Evolutionary conservation across 2,329 filamentous ascomycete genomes (phyloP), one percentile per base, ranked within the genome.

Genomic region (Harringtonia aguacate): DNA sequence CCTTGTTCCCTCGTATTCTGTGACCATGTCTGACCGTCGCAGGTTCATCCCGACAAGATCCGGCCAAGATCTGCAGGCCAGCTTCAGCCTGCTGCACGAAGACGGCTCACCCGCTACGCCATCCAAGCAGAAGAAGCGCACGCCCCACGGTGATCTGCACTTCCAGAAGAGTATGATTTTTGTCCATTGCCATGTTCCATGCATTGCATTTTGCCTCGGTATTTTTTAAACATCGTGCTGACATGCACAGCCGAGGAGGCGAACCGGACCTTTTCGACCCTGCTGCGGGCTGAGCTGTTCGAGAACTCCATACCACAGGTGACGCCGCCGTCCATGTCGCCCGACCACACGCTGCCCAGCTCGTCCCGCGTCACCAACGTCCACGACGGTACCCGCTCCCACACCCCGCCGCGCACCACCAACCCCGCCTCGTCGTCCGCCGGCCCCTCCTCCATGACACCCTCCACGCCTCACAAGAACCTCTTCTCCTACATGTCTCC

Each of bases 381-480:
- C n/a, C 60, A 76, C 51, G 79, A 86, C 58, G 77, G 80, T 41
- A 83, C 79, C 41, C 75, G 85, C 56, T 84, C 86, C 40, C 80
- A 84, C 52, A 95, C 90, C 7, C 89, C 89, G 37, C 89, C 89
- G 22, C 49, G 47, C 21, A 45, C 46, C 34, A 48, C 43, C 24
- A 44, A 44, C 30, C 44, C 46, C 18, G 22, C 43, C 44, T 34
- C 47, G 6, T 46, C 48, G 1, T 48, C 49, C 9, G 39, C 48
- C n/a, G 47, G 88, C n/a, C 81, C 85, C 12, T 76, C 83, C 2
- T 81, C 79, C 45, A 72, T 92, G 46, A 95, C 90, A 0, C 92
- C 92, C 1, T 94, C 90, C 1, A 98, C 92, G 4, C 92, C 92
- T 10, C 88, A 95, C 63, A 97, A 95, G 66, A 98, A 98, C 53